phyloP scores from a whole-genome alignment of 1,139 yeast genomes.

The Sugiyamaella neomexicana region DNA sequence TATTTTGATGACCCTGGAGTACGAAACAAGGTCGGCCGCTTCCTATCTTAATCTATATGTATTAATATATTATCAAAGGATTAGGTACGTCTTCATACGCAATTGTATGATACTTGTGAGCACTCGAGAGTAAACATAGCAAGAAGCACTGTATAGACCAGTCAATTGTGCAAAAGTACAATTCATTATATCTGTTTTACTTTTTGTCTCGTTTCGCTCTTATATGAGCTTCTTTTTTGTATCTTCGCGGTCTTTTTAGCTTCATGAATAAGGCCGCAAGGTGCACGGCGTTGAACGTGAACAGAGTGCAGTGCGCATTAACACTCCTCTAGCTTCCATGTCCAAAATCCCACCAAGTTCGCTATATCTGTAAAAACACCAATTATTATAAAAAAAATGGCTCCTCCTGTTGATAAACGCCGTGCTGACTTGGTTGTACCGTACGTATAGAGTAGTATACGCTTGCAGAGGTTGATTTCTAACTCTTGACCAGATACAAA shows the following conservation, averaged over 20 bases:
- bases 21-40: constrained; percentile 15
- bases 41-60: constrained; percentile 1
- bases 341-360: background rate
- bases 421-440: constrained; percentile 37
- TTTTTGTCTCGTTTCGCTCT: too few species aligned
- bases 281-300: background rate
- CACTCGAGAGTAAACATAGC: too few species aligned
- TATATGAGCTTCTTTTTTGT: too few species aligned
- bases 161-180: too few species aligned
- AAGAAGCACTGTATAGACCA: too few species aligned
- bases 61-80: background rate
- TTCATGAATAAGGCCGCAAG: background rate
- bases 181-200: background rate
- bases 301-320: background rate
- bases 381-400: constrained; percentile 6
- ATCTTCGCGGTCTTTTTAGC: background rate
- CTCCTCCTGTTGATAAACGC: constrained; percentile 31
- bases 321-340: constrained; percentile 14
- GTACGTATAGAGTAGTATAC: constrained; percentile 20
- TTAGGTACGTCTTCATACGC: too few species aligned
- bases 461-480: background rate
- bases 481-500: constrained; percentile 29
- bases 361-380: background rate
- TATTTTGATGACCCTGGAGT: constrained; percentile 25
- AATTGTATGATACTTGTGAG: too few species aligned